phyloP scores from a whole-genome alignment of 345 rosid species.

The Sonneratia alba region DNA sequence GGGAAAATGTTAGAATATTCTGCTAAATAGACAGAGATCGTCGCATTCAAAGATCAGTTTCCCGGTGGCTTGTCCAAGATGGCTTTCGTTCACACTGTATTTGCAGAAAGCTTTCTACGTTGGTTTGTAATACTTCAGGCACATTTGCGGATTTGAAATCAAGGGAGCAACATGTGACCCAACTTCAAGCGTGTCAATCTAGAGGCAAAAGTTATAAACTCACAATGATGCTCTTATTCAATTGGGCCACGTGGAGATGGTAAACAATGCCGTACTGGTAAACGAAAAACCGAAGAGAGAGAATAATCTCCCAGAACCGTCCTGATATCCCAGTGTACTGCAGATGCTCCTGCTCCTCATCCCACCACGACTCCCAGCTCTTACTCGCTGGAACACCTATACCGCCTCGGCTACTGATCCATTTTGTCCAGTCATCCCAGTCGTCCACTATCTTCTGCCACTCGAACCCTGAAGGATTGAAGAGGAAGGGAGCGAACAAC shows the following conservation, averaged over 20 bases:
- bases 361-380: conserved; percentile 99
- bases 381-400: conserved; percentile 85
- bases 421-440: conserved; percentile 93
- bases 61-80: no score
- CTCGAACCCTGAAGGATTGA: conserved; percentile 92
- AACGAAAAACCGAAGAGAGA: conserved; percentile 59
- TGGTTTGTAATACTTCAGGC: not conserved
- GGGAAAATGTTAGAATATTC: not conserved
- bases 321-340: conserved; percentile 61
- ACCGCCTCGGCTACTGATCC: conserved; percentile 89
- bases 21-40: not conserved
- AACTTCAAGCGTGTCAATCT: not conserved
- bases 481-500: conserved; percentile 87
- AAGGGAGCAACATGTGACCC: not conserved
- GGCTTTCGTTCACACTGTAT: not conserved
- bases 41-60: not conserved
- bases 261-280: conserved; percentile 91
- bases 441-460: conserved; percentile 98
- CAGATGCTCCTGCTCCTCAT: conserved; percentile 90
- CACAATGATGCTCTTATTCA: conserved; percentile 54
- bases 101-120: not conserved
- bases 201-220: conserved; percentile 11
- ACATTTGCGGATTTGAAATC: not conserved
- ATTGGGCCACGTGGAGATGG: conserved; percentile 52
- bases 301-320: conserved; percentile 62